Conservation (phyloP, 495 filamentous ascomycete genomes). For the Penicillium chermesinum region DNA sequence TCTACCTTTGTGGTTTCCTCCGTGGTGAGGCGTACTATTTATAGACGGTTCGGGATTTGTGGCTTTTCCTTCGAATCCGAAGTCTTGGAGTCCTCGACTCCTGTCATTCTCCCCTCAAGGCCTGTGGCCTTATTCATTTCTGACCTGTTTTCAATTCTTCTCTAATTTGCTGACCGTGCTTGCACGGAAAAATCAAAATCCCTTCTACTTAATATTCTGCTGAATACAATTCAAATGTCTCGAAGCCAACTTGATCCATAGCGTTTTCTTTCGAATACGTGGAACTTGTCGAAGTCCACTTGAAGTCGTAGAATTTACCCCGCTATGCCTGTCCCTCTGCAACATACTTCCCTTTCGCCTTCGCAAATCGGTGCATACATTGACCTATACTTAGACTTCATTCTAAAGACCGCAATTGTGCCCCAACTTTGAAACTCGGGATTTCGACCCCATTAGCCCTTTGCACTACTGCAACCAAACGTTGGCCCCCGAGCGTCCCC, state of each 20-base stretch:
- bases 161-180: slow-evolving; percentile 21
- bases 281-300: too few relatives aligned
- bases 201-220: background rate
- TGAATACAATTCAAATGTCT: too few relatives aligned
- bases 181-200: slow-evolving; percentile 15
- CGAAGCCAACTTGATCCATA: too few relatives aligned
- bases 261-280: too few relatives aligned
- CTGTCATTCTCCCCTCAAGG: slow-evolving; percentile 24
- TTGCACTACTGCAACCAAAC: background rate
- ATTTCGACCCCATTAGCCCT: background rate
- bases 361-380: too few relatives aligned
- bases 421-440: too few relatives aligned
- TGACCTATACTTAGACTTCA: too few relatives aligned
- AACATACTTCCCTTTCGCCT: too few relatives aligned
- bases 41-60: slow-evolving; percentile 34
- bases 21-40: slow-evolving; percentile 30
- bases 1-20: too few relatives aligned
- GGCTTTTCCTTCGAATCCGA: slow-evolving; percentile 15
- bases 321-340: too few relatives aligned
- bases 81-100: slow-evolving; percentile 8
- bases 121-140: slow-evolving; percentile 21
- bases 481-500: background rate
- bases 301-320: too few relatives aligned
- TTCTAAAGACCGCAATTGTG: too few relatives aligned
- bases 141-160: slow-evolving; percentile 12